These are phyloP conservation scores for Zygotorulaspora mrakii DNA, from an alignment of 1,139 yeast species.

Conservation along the genomic window DNA sequence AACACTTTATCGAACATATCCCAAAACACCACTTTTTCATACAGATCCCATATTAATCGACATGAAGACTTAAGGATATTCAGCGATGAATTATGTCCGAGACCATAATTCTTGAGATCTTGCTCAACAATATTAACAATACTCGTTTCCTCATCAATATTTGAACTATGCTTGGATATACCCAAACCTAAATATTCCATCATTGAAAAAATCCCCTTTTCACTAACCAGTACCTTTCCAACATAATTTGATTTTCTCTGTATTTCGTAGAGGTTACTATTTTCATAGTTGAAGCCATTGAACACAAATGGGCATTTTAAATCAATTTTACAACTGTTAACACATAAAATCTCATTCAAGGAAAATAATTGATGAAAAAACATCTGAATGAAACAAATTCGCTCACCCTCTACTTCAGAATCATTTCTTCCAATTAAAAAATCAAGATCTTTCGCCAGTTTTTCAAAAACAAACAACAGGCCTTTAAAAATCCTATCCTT, in stretches of 20 bases:
- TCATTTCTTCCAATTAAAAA: not conserved
- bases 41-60: slow-evolving; percentile 12
- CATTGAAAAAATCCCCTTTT: not conserved
- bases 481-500: not conserved
- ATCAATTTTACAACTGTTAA: slow-evolving; percentile 5
- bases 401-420: not conserved
- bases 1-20: slow-evolving; percentile 13
- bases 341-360: slow-evolving; percentile 13
- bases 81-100: slow-evolving; percentile 7
- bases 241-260: not conserved
- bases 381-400: slow-evolving; percentile 13
- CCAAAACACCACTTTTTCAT: slow-evolving; percentile 14
- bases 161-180: slow-evolving; percentile 9
- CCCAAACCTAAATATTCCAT: slow-evolving; percentile 5
- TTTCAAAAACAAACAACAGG: slow-evolving; percentile 5
- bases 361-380: slow-evolving; percentile 16
- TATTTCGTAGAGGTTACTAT: not conserved
- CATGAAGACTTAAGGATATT: slow-evolving; percentile 15
- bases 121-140: slow-evolving; percentile 8
- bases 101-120: slow-evolving; percentile 9
- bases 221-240: not conserved
- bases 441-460: slow-evolving; percentile 5
- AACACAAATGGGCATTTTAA: not conserved
- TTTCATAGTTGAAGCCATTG: slow-evolving; percentile 15
- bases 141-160: not conserved